phyloP scores from a whole-genome alignment of 192 early-diverging fungal genomes.

The Backusella sp. region DNA sequence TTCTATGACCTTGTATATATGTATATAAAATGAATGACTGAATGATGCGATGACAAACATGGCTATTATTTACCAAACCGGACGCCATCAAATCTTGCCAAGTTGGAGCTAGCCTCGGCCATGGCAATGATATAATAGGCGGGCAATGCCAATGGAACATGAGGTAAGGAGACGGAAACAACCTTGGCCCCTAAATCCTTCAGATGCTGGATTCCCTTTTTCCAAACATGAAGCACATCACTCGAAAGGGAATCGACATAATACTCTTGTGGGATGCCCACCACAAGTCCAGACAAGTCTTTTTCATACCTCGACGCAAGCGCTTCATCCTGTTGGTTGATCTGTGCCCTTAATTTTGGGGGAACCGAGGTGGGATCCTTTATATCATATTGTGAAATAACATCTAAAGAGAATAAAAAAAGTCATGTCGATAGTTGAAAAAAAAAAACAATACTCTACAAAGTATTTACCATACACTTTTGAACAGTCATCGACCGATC shows the following conservation, averaged over 20 bases:
- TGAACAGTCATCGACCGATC: constrained; percentile 54
- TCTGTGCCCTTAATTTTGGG: constrained; percentile 25
- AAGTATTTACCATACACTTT: constrained; percentile 54
- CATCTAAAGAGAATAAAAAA: constrained; percentile 33
- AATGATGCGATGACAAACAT: not conserved
- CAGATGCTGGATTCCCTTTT: constrained; percentile 51
- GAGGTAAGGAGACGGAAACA: constrained; percentile 67
- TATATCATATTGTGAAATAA: constrained; percentile 53
- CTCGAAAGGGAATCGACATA: constrained; percentile 69
- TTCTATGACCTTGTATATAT: constrained; percentile 37
- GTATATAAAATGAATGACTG: not conserved
- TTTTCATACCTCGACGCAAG: not conserved
- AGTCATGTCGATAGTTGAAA: not conserved
- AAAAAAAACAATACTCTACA: too few species aligned
- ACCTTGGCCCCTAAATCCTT: constrained; percentile 64
- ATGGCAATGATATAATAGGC: constrained; percentile 87
- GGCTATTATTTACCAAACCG: constrained; percentile 64
- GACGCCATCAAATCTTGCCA: constrained; percentile 85
- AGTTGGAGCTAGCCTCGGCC: constrained; percentile 90
- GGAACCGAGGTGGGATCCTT: constrained; percentile 68
- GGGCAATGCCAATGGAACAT: constrained; percentile 68
- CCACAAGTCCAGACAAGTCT: constrained; percentile 46
- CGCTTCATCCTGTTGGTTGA: not conserved
- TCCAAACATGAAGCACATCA: constrained; percentile 58
- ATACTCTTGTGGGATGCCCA: constrained; percentile 79